A percentile compares a stretch with the other conserved stretches of the same genome.
phyloP scores from a whole-genome alignment of 2,329 filamentous ascomycete genomes.

The Penicillium psychrosexuale region DNA sequence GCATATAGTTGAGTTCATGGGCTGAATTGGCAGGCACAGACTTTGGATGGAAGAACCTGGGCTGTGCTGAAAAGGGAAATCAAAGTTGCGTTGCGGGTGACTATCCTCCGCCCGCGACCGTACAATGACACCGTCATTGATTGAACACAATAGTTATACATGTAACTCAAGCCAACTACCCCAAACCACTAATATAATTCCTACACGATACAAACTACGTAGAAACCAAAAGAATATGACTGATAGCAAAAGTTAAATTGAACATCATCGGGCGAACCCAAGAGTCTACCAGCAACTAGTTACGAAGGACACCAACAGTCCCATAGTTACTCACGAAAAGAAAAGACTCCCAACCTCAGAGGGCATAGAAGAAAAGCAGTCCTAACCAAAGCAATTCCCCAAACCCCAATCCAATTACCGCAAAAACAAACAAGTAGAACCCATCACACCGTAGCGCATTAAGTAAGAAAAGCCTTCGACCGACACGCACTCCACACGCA shows the following conservation, averaged over 20 bases:
- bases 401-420: neutral
- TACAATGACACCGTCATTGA: neutral
- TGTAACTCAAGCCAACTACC: too few species aligned
- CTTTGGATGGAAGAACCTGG: slow-evolving; percentile 13
- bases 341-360: slow-evolving; percentile 4
- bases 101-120: neutral
- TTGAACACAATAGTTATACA: neutral
- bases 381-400: slow-evolving; percentile 2
- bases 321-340: neutral
- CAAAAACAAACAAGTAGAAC: slow-evolving; percentile 1
- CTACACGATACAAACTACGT: neutral
- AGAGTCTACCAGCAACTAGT: slow-evolving; percentile 6
- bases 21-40: slow-evolving; percentile 20
- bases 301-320: slow-evolving; percentile 5
- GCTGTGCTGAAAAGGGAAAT: neutral
- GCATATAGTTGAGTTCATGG: slow-evolving; percentile 28
- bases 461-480: slow-evolving; percentile 1
- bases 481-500: neutral
- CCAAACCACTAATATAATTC: neutral
- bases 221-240: neutral
- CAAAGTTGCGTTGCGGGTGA: neutral
- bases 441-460: slow-evolving; percentile 26
- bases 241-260: neutral
- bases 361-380: slow-evolving; percentile 10
- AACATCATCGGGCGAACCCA: neutral